Evolutionary conservation across 306 rosid species (phyloP).

Genomic region (Purshia tridentata): DNA sequence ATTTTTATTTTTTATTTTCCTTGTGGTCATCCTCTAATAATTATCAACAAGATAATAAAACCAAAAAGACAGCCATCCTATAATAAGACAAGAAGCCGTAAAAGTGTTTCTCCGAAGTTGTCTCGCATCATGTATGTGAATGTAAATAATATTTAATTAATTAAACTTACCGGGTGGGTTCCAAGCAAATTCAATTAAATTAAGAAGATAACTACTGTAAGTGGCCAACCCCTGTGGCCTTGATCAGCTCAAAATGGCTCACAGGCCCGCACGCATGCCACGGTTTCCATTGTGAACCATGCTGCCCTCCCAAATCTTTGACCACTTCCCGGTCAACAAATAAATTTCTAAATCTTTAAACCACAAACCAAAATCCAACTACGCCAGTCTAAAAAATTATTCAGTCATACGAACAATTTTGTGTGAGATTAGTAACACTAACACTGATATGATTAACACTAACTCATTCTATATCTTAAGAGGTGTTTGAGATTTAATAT

Average conservation of each 20-base stretch:
- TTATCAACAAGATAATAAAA: too few relatives aligned
- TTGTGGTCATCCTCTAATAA: too few relatives aligned
- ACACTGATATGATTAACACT: too few relatives aligned
- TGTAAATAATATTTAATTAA: not conserved
- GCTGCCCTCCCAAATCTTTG: constrained; percentile 25
- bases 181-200: constrained; percentile 11
- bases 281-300: constrained; percentile 24
- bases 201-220: constrained; percentile 22
- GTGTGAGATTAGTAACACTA: too few relatives aligned
- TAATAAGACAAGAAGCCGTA: constrained; percentile 37
- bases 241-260: constrained; percentile 40
- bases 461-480: too few relatives aligned
- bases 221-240: constrained; percentile 72
- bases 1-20: too few relatives aligned
- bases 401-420: too few relatives aligned
- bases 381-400: not conserved
- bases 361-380: constrained; percentile 10
- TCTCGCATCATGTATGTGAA: constrained; percentile 13
- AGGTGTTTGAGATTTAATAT: too few relatives aligned
- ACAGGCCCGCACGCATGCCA: constrained; percentile 33
- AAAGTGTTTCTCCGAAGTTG: constrained; percentile 32
- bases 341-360: not conserved
- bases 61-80: not conserved
- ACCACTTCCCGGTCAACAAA: constrained; percentile 23
- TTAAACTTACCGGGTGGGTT: constrained; percentile 29